These are phyloP conservation scores for Cutaneotrichosporon cyanovorans DNA, from an alignment of 1,284 basidiomycete genomes.

Conservation along the genomic window DNA sequence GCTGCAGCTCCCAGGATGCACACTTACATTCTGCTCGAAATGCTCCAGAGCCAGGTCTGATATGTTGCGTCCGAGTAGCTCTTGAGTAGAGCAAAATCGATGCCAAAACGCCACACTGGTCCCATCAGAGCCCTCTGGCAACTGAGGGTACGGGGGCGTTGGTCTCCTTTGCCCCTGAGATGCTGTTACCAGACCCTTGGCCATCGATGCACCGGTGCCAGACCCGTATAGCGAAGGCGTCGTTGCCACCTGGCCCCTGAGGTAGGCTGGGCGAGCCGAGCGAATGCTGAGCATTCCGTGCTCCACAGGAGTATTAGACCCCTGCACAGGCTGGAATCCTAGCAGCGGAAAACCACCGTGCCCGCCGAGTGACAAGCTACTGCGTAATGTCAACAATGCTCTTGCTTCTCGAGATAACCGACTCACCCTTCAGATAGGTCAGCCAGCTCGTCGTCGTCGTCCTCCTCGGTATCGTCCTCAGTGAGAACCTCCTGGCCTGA, in stretches of 20 bases:
- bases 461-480: conserved; percentile 26
- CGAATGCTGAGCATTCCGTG: conserved; percentile 8
- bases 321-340: no score
- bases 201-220: conserved; percentile 2
- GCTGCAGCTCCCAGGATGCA: background rate
- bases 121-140: conserved; percentile 13
- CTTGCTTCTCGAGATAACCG: background rate
- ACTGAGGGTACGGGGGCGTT: conserved; percentile 25
- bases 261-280: conserved; percentile 13
- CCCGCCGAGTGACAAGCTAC: conserved; percentile 2
- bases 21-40: conserved; percentile 32
- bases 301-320: no score
- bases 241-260: conserved; percentile 2
- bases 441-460: conserved; percentile 33
- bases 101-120: conserved; percentile 23
- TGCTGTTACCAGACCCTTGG: background rate
- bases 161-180: conserved; percentile 6
- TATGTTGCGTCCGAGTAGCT: conserved; percentile 23
- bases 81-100: conserved; percentile 29
- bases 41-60: conserved; percentile 25
- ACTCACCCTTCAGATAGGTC: conserved; percentile 11
- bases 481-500: conserved; percentile 15
- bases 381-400: background rate
- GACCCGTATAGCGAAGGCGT: background rate
- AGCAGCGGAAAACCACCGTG: conserved; percentile 1